Conservation (phyloP, 192 early-diverging fungal genomes). For the Linnemannia hyalina region DNA sequence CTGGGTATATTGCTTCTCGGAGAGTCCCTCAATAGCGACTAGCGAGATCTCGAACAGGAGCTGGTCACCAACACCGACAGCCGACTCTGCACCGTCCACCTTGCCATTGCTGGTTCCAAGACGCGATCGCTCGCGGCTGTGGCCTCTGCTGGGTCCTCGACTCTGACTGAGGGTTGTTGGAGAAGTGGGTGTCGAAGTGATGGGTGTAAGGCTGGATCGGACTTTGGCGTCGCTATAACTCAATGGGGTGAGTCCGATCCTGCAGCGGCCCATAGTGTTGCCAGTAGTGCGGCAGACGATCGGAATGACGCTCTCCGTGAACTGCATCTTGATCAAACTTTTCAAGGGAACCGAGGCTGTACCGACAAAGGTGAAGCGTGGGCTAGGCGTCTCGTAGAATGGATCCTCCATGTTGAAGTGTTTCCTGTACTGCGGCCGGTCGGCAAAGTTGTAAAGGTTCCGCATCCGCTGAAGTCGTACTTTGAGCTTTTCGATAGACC, state of each 20-base stretch:
- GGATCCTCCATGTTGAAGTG: slow-evolving; percentile 71
- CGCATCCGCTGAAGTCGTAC: slow-evolving; percentile 78
- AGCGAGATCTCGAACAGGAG: slow-evolving; percentile 76
- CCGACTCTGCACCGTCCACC: slow-evolving; percentile 17
- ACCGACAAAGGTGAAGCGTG: slow-evolving; percentile 68
- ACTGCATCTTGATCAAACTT: slow-evolving; percentile 59
- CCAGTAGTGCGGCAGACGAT: slow-evolving; percentile 64
- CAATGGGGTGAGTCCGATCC: slow-evolving; percentile 59
- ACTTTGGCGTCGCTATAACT: slow-evolving; percentile 30
- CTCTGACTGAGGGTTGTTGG: slow-evolving; percentile 26
- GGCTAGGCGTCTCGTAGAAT: slow-evolving; percentile 69
- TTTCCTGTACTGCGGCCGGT: slow-evolving; percentile 68
- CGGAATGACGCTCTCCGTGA: slow-evolving; percentile 58
- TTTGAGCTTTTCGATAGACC: slow-evolving; percentile 73
- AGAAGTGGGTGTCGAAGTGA: slow-evolving; percentile 28
- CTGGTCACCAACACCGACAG: slow-evolving; percentile 62
- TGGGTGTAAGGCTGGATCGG: slow-evolving; percentile 19
- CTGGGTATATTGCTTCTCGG: slow-evolving; percentile 72
- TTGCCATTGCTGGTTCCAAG: slow-evolving; percentile 15
- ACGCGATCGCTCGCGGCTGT: slow-evolving; percentile 37
- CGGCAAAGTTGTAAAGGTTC: slow-evolving; percentile 70
- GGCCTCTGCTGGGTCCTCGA: slow-evolving; percentile 35
- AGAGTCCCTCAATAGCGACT: slow-evolving; percentile 68
- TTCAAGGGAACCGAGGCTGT: slow-evolving; percentile 59
- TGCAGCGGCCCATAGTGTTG: slow-evolving; percentile 51